A percentile compares a stretch with the other conserved stretches of the same genome.
phyloP scores from a whole-genome alignment of 1,139 yeast genomes.

The Saccharomyces hybrid region DNA sequence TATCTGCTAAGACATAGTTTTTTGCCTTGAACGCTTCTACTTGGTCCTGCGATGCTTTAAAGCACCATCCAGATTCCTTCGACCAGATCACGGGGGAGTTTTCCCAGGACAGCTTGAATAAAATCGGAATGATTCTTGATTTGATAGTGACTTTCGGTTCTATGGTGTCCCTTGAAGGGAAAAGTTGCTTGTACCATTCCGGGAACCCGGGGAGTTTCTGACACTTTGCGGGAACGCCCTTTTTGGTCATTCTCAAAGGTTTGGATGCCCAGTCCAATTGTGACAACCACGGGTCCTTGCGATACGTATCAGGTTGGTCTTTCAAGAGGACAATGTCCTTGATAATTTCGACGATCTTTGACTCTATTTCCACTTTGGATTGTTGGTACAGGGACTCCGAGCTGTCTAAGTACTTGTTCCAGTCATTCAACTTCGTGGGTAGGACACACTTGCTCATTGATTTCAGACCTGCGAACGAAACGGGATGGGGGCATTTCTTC shows the following conservation, averaged over 20 bases:
- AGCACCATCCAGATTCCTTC: conserved; percentile 80
- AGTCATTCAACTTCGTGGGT: conserved; percentile 60
- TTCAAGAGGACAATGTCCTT: conserved; percentile 45
- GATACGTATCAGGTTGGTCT: conserved; percentile 25
- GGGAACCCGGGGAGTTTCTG: conserved; percentile 89
- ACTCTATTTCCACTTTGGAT: conserved; percentile 49
- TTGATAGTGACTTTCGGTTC: conserved; percentile 58
- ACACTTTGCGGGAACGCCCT: conserved; percentile 66
- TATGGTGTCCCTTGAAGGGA: conserved; percentile 39
- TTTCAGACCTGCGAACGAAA: conserved; percentile 80
- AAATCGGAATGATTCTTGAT: conserved; percentile 67
- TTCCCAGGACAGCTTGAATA: conserved; percentile 80
- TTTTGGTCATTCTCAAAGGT: conserved; percentile 56
- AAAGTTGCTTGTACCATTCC: conserved; percentile 80
- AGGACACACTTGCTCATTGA: conserved; percentile 69
- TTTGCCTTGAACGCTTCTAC: conserved; percentile 39
- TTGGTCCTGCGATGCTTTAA: conserved; percentile 44
- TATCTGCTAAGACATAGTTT: conserved; percentile 41
- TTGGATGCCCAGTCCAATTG: conserved; percentile 83
- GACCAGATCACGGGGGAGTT: conserved; percentile 77
- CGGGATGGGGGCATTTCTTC: conserved; percentile 80
- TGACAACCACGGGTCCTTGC: conserved; percentile 74
- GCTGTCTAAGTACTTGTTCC: conserved; percentile 63
- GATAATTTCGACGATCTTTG: conserved; percentile 54
- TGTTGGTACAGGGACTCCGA: conserved; percentile 64